phyloP scores from a whole-genome alignment of 768 basidiomycete genomes.

The Boletus barrowsii region DNA sequence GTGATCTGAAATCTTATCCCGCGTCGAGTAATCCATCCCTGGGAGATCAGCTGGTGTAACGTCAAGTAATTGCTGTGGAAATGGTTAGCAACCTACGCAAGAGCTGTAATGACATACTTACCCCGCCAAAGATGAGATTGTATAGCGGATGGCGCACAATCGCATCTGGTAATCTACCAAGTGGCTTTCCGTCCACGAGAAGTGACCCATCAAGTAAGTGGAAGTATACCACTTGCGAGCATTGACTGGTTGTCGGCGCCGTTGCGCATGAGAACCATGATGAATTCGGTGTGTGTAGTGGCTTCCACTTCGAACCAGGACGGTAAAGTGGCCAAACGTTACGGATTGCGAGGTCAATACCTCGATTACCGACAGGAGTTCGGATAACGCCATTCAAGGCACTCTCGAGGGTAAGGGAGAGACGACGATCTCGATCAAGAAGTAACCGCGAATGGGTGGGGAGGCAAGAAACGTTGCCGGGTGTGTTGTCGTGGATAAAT shows the following conservation, averaged over 20 bases:
- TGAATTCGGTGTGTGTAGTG: constrained; percentile 1
- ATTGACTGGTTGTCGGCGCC: neutral
- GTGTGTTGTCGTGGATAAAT: constrained; percentile 30
- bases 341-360: constrained; percentile 16
- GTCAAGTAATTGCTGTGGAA: constrained; percentile 5
- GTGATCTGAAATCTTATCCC: constrained; percentile 15
- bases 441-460: constrained; percentile 10
- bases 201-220: constrained; percentile 36
- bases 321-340: constrained; percentile 32
- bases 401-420: constrained; percentile 30
- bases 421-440: constrained; percentile 29
- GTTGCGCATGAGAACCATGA: constrained; percentile 22
- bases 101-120: constrained; percentile 7
- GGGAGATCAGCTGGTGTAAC: constrained; percentile 19
- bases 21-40: constrained; percentile 24
- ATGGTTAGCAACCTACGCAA: neutral
- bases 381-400: constrained; percentile 11
- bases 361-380: neutral
- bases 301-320: constrained; percentile 25
- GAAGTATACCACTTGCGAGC: constrained; percentile 33
- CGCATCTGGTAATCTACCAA: constrained; percentile 35
- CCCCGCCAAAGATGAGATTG: constrained; percentile 33
- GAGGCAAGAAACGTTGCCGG: constrained; percentile 3
- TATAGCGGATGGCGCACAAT: constrained; percentile 27
- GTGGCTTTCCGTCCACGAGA: constrained; percentile 21